Evolutionary conservation across 1,139 yeast species (phyloP).

Genomic region (Magnusiomyces suaveolens): DNA sequence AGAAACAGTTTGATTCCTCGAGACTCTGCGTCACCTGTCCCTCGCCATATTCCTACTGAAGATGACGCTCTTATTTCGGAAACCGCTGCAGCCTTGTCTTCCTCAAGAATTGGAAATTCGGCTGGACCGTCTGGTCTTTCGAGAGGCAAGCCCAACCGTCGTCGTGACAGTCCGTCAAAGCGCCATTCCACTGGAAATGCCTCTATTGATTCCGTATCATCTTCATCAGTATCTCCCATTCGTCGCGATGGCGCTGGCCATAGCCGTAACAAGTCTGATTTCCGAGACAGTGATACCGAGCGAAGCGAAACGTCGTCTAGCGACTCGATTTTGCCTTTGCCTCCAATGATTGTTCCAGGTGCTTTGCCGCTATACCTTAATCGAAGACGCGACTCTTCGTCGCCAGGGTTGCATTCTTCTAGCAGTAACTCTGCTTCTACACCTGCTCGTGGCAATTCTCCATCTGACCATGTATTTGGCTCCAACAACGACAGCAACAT

Average conservation of each 20-base stretch:
- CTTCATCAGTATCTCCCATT: not conserved
- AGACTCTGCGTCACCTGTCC: constrained; percentile 1
- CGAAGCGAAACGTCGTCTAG: not conserved
- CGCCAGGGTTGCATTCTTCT: not conserved
- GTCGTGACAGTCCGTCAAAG: constrained; percentile 6
- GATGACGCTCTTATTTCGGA: not conserved
- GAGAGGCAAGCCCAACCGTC: constrained; percentile 10
- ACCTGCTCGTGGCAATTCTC: not conserved
- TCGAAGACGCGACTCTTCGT: not conserved
- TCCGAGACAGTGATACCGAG: too few relatives aligned
- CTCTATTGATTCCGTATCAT: not conserved
- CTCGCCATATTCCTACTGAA: constrained; percentile 6
- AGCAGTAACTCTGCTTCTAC: not conserved
- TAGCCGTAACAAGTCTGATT: not conserved
- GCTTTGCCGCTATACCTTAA: not conserved
- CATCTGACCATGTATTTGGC: not conserved
- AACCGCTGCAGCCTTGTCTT: constrained; percentile 4
- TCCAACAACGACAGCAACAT: not conserved
- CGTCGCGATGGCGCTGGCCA: not conserved
- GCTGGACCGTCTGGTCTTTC: constrained; percentile 1
- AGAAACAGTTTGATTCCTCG: not conserved
- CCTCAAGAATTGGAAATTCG: too few relatives aligned
- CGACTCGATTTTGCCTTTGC: not conserved
- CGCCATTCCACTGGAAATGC: not conserved
- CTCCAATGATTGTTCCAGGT: not conserved